Percentiles rank a stretch among this genome's conserved stretches.
These are phyloP conservation scores for Termitomyces sp. DNA, from an alignment of 768 basidiomycete species.

Conservation along the genomic window DNA sequence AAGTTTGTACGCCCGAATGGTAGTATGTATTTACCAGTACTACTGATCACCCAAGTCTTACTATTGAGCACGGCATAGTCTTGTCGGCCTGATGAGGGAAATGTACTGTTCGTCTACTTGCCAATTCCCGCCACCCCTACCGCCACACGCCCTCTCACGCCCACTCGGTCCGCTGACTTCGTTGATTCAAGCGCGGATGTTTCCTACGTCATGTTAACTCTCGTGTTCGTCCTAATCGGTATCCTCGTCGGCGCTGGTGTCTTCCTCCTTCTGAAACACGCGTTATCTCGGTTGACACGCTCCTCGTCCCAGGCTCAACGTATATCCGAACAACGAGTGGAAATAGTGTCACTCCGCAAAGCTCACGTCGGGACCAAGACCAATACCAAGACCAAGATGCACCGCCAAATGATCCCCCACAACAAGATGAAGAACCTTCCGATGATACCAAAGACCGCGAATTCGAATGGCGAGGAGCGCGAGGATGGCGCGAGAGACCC, in stretches of 20 bases:
- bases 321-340: neutral
- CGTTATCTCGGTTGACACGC: neutral
- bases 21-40: no score
- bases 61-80: neutral
- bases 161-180: neutral
- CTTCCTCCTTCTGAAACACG: neutral
- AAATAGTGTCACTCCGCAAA: no score
- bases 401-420: neutral
- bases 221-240: neutral
- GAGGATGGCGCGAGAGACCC: neutral
- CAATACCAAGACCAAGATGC: no score
- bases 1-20: neutral
- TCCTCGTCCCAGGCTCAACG: neutral
- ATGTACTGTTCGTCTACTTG: no score
- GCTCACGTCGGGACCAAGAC: neutral
- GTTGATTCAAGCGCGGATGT: neutral
- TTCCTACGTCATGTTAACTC: neutral
- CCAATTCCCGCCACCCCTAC: neutral
- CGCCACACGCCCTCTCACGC: slow-evolving; percentile 1
- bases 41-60: no score
- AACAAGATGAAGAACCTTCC: neutral
- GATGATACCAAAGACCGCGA: neutral
- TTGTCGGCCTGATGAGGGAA: neutral
- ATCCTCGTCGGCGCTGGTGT: slow-evolving; percentile 1
- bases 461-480: neutral